phyloP scores from a whole-genome alignment of 2,329 filamentous ascomycete species.

The Endocalyx cinctus region DNA sequence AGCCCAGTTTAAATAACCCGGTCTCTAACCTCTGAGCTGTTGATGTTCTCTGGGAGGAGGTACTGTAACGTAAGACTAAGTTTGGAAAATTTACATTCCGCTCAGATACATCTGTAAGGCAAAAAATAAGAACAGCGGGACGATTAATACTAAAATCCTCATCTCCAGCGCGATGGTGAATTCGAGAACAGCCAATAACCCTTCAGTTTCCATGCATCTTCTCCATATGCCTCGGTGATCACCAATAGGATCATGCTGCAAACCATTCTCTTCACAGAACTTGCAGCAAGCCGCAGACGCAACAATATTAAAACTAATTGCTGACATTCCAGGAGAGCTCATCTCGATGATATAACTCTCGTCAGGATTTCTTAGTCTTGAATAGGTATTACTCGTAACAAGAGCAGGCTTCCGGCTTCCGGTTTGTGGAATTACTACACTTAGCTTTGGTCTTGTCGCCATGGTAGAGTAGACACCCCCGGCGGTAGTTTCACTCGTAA shows the following conservation, averaged over 20 bases:
- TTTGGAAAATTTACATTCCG: not conserved
- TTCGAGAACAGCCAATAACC: conserved; percentile 10
- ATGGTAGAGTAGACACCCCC: conserved; percentile 10
- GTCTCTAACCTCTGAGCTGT: not conserved
- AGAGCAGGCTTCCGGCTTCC: not conserved
- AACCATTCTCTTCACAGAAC: conserved; percentile 12
- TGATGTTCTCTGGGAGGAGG: not conserved
- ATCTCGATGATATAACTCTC: conserved; percentile 9
- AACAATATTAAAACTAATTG: not conserved
- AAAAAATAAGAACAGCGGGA: conserved; percentile 12
- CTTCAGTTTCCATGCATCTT: conserved; percentile 7
- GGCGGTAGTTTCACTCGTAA: conserved; percentile 5
- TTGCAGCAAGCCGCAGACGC: conserved; percentile 1
- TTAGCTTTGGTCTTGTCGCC: conserved; percentile 10
- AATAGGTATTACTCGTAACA: conserved; percentile 1
- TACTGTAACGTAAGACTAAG: not conserved
- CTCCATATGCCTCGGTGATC: conserved; percentile 6
- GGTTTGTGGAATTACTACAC: conserved; percentile 4
- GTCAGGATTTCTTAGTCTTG: no score
- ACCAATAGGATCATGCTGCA: conserved; percentile 8
- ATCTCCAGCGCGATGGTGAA: conserved; percentile 13
- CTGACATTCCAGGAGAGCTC: not conserved
- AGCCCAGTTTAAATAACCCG: conserved; percentile 1
- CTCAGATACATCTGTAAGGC: conserved; percentile 10
- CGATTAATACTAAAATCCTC: conserved; percentile 13